These are phyloP conservation scores for Aspergillus pseudonomiae DNA, from an alignment of 2,329 filamentous ascomycete genomes.

Conservation along the genomic window DNA sequence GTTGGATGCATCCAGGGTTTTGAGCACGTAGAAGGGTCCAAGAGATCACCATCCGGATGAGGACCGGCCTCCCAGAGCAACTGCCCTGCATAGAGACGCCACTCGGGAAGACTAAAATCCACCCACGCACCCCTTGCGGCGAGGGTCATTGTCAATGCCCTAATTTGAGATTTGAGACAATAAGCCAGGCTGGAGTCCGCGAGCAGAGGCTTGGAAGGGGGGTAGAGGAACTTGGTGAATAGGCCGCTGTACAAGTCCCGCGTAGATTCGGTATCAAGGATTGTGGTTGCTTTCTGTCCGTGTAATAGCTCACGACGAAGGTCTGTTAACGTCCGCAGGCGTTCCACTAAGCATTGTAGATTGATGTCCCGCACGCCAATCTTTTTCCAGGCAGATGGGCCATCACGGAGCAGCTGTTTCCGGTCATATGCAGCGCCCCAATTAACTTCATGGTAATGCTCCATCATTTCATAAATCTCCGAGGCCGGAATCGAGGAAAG, in stretches of 20 bases:
- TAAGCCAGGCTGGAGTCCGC: slow-evolving; percentile 28
- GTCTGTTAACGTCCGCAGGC: slow-evolving; percentile 37
- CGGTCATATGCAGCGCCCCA: slow-evolving; percentile 41
- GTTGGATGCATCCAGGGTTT: slow-evolving; percentile 30
- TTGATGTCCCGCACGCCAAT: slow-evolving; percentile 46
- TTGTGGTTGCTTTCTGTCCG: slow-evolving; percentile 33
- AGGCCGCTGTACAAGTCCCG: slow-evolving; percentile 38
- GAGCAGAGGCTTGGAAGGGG: slow-evolving; percentile 33
- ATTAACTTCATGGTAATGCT: slow-evolving; percentile 39
- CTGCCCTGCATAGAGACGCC: slow-evolving; percentile 50
- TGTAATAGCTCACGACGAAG: slow-evolving; percentile 40
- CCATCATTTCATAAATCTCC: slow-evolving; percentile 39
- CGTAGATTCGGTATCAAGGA: slow-evolving; percentile 39
- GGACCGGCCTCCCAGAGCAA: slow-evolving; percentile 46
- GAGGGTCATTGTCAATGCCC: slow-evolving; percentile 47
- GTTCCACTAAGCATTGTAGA: slow-evolving; percentile 35
- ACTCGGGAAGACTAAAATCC: slow-evolving; percentile 51
- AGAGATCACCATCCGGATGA: slow-evolving; percentile 40
- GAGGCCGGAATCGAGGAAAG: slow-evolving; percentile 30
- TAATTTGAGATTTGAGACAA: slow-evolving; percentile 51
- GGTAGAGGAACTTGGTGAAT: slow-evolving; percentile 43
- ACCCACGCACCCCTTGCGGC: slow-evolving; percentile 49
- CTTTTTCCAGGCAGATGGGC: slow-evolving; percentile 43
- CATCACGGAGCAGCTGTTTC: slow-evolving; percentile 39
- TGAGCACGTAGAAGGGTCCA: slow-evolving; percentile 18